Evolutionary conservation across 495 filamentous ascomycete species (phyloP), one percentile per base, ranked within the genome.

Genomic region (Astrothelium subdiscretum): DNA sequence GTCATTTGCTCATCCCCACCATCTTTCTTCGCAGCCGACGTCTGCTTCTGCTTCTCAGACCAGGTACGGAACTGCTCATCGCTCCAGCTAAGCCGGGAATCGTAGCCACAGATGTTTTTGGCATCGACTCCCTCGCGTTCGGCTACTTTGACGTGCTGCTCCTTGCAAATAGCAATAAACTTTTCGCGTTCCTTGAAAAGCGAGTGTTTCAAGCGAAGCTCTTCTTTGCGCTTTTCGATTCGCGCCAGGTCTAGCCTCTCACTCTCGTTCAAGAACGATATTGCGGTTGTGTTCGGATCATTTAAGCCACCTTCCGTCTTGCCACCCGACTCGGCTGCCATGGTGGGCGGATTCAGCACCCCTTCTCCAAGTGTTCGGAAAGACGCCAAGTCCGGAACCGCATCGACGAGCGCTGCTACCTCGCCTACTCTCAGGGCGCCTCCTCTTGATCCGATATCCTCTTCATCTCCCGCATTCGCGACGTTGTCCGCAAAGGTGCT

Each of bases 51-150:
- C 15, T 66, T 65, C 11, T 69, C 59, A 1, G 68, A 61, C 74
- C 76, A 80, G 2, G 12, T 18, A 0, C 62, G 76, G 66, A 89
- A 87, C 67, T 87, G 79, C 44, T 78, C 75, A 61, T 86, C 83
- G 15, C 78, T 79, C 81, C 85, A 84, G 1, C 80, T 72, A 2
- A 88, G 72, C 29, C 85, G 74, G 18, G 77, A 69, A 68, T 88
- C 85, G 64, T 83, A 87, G 22, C 86, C 86, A 65, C 86, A 89
- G 58, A 86, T 79, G 62, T 83, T 80, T 67, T 87, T 87, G 2
- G 62, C 58, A 58, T 77, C 75, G 2, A 73, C 62, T n/a, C 69
- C 73, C 42, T 70, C 67, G 31, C 68, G 61, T 32, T 69, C 71
- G 5, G 73, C 72, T 4, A 59, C 38, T 31, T 65, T 57, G 3